Conservation (phyloP, 805 yeast genomes). For the Saccharomycopsis synnaedendra region DNA sequence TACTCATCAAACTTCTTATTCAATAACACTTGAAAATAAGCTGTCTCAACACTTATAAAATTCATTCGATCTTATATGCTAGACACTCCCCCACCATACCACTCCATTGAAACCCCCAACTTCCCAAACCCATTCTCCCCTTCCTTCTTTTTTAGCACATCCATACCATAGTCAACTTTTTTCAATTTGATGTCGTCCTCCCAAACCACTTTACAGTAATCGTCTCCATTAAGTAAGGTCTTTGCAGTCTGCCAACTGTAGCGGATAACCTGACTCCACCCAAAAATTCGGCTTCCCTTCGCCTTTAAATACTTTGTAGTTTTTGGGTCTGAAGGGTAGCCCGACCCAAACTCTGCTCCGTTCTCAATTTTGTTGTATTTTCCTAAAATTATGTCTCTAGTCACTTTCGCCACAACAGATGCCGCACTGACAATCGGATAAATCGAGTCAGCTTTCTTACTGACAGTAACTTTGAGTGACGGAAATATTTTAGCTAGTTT, state of each 20-base stretch:
- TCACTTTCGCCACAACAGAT: slow-evolving; percentile 90
- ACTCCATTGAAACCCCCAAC: slow-evolving; percentile 18
- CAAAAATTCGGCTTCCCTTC: slow-evolving; percentile 61
- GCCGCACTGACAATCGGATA: slow-evolving; percentile 93
- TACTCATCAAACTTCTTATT: too few relatives aligned
- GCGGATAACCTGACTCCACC: slow-evolving; percentile 71
- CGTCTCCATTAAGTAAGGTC: slow-evolving; percentile 48
- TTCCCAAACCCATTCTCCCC: slow-evolving; percentile 11
- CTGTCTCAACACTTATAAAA: too few relatives aligned
- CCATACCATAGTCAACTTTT: slow-evolving; percentile 20
- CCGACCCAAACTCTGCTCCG: slow-evolving; percentile 57
- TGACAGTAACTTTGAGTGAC: slow-evolving; percentile 57
- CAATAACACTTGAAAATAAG: too few relatives aligned
- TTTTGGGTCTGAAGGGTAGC: slow-evolving; percentile 89
- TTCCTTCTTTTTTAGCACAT: slow-evolving; percentile 7
- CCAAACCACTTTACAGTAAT: slow-evolving; percentile 50
- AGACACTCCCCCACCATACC: slow-evolving; percentile 20
- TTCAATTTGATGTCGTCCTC: slow-evolving; percentile 29
- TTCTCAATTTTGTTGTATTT: slow-evolving; percentile 21
- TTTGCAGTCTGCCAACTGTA: slow-evolving; percentile 93
- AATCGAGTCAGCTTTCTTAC: slow-evolving; percentile 90
- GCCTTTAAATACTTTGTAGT: slow-evolving; percentile 67
- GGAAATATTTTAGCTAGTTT: slow-evolving; percentile 69
- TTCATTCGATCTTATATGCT: too few relatives aligned
- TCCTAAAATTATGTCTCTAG: slow-evolving; percentile 61